A percentile compares a stretch with the other conserved stretches of the same genome.
Conservation (phyloP, 2,329 filamentous ascomycete species). For the Colletotrichum coccodes region DNA sequence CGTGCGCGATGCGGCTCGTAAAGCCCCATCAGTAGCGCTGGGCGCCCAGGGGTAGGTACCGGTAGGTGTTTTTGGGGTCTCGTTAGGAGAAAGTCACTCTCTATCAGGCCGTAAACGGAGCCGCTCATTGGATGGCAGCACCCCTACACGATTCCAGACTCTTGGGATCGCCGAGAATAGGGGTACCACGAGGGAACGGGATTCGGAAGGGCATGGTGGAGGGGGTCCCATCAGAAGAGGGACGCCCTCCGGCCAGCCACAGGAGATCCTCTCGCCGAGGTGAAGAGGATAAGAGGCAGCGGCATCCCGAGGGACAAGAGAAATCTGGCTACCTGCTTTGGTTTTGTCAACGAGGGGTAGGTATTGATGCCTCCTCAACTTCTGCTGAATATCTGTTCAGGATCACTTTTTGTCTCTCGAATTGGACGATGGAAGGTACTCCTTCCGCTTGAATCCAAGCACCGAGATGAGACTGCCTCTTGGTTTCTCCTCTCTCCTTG, state of each 20-base stretch:
- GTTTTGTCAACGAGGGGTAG: background rate
- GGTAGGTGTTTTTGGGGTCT: constrained; percentile 19
- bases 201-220: constrained; percentile 13
- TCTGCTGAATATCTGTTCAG: background rate
- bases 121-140: constrained; percentile 22
- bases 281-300: constrained; percentile 25
- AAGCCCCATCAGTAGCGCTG: constrained; percentile 7
- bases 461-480: background rate
- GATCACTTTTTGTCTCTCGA: background rate
- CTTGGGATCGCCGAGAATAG: constrained; percentile 32
- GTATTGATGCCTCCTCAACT: background rate
- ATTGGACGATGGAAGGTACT: too few species aligned
- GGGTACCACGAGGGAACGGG: constrained; percentile 25
- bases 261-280: background rate
- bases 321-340: too few species aligned
- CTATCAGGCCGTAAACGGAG: constrained; percentile 26
- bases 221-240: constrained; percentile 17
- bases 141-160: constrained; percentile 29
- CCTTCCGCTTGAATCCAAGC: background rate
- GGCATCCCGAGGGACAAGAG: background rate
- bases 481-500: background rate
- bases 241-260: constrained; percentile 18
- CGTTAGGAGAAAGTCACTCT: constrained; percentile 33
- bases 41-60: constrained; percentile 9
- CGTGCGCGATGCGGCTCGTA: constrained; percentile 9